Percentiles rank a stretch among this genome's conserved stretches.
Conservation (phyloP, 805 yeast species). For the Saccharomycopsis malanga region DNA sequence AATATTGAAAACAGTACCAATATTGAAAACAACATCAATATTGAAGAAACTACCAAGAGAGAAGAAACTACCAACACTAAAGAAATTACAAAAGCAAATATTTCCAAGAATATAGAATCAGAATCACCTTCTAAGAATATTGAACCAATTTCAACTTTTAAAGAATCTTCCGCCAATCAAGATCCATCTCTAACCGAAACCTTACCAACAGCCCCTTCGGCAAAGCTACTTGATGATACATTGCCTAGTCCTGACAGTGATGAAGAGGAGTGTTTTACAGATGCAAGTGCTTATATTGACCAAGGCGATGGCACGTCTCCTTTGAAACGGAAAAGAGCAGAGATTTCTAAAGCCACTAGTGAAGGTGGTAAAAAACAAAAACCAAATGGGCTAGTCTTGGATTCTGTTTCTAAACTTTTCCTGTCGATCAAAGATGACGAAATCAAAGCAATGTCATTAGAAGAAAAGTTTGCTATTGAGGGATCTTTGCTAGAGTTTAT, state of each 20-base stretch:
- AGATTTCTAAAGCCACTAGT: not conserved
- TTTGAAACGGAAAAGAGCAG: not conserved
- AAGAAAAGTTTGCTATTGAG: slow-evolving; percentile 6
- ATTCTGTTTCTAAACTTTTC: not conserved
- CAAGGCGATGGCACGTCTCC: not conserved
- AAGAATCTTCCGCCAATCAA: too few relatives aligned
- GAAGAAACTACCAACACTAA: too few relatives aligned
- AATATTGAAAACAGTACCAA: too few relatives aligned
- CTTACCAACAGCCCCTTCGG: too few relatives aligned
- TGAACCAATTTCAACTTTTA: too few relatives aligned
- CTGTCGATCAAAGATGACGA: slow-evolving; percentile 3
- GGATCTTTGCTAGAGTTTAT: slow-evolving; percentile 6
- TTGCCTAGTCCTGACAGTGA: not conserved
- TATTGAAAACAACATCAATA: too few relatives aligned
- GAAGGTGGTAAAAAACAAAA: not conserved
- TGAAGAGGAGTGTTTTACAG: not conserved
- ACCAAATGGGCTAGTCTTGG: not conserved
- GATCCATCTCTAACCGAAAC: too few relatives aligned
- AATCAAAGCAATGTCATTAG: not conserved
- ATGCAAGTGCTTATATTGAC: not conserved
- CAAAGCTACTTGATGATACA: not conserved
- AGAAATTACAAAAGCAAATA: too few relatives aligned
- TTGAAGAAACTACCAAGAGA: too few relatives aligned
- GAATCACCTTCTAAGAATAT: too few relatives aligned
- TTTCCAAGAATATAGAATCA: too few relatives aligned